Conservation (phyloP, 1,284 basidiomycete genomes). For the Moniliella sp. region DNA sequence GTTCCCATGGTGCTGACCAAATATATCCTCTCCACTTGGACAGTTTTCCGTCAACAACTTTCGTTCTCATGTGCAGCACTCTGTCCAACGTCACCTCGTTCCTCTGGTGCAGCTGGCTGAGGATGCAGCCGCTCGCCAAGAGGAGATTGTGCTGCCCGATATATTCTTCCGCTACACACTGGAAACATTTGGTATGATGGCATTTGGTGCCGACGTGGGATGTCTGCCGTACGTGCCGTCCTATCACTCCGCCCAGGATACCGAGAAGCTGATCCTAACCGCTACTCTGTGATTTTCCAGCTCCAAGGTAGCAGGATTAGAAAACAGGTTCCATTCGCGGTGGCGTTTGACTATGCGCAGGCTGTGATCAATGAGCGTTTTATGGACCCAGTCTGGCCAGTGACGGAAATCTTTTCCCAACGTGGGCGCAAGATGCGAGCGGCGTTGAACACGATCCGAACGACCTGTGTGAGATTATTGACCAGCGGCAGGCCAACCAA, state of each 20-base stretch:
- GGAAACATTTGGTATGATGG: conserved; percentile 1
- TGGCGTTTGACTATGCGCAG: conserved; percentile 29
- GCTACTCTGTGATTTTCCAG: too few species aligned
- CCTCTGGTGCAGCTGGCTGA: conserved; percentile 9
- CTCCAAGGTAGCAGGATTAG: conserved; percentile 8
- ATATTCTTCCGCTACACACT: conserved; percentile 11
- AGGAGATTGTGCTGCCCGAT: conserved; percentile 9
- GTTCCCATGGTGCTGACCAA: too few species aligned
- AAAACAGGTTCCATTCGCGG: conserved; percentile 22
- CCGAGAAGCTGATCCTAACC: too few species aligned
- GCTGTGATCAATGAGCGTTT: conserved; percentile 18
- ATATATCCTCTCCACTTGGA: too few species aligned
- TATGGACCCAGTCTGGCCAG: conserved; percentile 7
- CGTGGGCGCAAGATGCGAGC: conserved; percentile 4
- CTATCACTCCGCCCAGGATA: too few species aligned
- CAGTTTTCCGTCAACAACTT: too few species aligned
- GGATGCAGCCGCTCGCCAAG: conserved; percentile 2
- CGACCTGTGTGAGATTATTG: conserved; percentile 11
- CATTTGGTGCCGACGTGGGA: conserved; percentile 6
- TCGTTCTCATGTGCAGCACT: conserved; percentile 10
- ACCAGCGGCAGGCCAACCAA: too few species aligned
- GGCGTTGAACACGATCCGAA: conserved; percentile 7
- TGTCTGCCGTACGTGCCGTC: too few species aligned
- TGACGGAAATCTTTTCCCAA: conserved; percentile 13
- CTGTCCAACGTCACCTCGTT: too few species aligned